Conservation (phyloP, 176 grass and related monocot species). For the Phoenix roebelenii region DNA sequence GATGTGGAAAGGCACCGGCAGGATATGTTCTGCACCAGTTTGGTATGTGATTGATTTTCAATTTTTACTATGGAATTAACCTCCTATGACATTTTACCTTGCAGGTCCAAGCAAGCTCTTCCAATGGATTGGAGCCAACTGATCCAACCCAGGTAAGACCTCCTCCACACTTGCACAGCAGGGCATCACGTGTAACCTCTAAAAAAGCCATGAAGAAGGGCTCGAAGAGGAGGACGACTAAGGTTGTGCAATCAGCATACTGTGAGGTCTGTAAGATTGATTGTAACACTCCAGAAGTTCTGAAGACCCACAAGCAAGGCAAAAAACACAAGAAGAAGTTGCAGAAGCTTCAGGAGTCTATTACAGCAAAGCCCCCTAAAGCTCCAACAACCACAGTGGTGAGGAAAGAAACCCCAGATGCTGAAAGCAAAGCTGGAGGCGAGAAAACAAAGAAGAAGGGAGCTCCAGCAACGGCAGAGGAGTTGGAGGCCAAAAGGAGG, state of each 20-base stretch:
- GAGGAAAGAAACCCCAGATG: constrained; percentile 13
- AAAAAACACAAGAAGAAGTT: constrained; percentile 89
- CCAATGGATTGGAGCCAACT: background rate
- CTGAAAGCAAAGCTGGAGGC: constrained; percentile 1
- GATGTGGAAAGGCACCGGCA: no score
- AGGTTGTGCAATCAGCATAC: constrained; percentile 31
- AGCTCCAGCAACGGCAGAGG: constrained; percentile 21
- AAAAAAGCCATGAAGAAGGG: constrained; percentile 21
- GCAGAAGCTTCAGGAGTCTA: constrained; percentile 58
- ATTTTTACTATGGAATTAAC: background rate
- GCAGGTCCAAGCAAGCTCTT: background rate
- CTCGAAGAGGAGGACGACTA: constrained; percentile 30
- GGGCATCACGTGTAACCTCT: constrained; percentile 19
- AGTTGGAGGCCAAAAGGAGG: constrained; percentile 61
- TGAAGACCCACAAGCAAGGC: constrained; percentile 60
- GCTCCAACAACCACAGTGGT: background rate
- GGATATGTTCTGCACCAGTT: no score
- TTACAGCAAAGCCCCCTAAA: constrained; percentile 20
- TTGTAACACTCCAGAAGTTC: constrained; percentile 48
- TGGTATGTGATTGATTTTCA: no score
- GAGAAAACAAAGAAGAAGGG: constrained; percentile 41
- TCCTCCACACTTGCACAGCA: constrained; percentile 34
- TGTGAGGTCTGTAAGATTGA: constrained; percentile 74
- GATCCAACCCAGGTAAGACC: constrained; percentile 10
- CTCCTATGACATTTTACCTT: background rate